phyloP scores from a whole-genome alignment of 495 filamentous ascomycete species.

The Penicillium arizonense region DNA sequence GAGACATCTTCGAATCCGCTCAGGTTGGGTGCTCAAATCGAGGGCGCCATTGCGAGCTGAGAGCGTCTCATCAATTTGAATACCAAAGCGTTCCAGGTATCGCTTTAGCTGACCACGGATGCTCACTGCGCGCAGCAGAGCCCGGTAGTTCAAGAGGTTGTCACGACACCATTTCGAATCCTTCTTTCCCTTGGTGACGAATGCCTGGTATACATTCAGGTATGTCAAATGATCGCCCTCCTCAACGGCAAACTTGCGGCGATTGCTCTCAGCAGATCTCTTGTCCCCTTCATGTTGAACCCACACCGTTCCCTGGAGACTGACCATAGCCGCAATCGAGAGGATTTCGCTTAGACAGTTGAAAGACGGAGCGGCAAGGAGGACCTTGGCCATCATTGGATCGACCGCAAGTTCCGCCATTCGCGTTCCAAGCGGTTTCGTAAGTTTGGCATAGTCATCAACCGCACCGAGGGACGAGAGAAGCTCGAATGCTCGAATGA shows the following conservation, averaged over 20 bases:
- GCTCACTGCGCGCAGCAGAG: conserved; percentile 78
- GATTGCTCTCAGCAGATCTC: conserved; percentile 66
- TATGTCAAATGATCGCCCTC: conserved; percentile 96
- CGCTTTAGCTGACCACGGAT: conserved; percentile 83
- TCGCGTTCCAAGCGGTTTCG: conserved; percentile 76
- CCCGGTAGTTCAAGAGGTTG: conserved; percentile 82
- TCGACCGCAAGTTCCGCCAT: conserved; percentile 97
- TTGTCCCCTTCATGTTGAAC: conserved; percentile 75
- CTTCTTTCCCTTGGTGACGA: conserved; percentile 81
- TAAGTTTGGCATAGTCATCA: conserved; percentile 89
- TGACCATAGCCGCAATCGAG: conserved; percentile 93
- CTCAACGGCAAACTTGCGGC: conserved; percentile 83
- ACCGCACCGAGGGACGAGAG: conserved; percentile 87
- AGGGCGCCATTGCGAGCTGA: conserved; percentile 24
- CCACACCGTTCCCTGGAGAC: conserved; percentile 77
- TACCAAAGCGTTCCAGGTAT: conserved; percentile 82
- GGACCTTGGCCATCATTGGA: conserved; percentile 93
- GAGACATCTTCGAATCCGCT: conserved; percentile 81
- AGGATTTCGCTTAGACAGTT: conserved; percentile 82
- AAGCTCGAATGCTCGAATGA: conserved; percentile 84
- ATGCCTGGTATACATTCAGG: conserved; percentile 90
- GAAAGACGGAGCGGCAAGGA: conserved; percentile 75
- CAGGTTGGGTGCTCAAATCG: conserved; percentile 51
- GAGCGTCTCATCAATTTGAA: conserved; percentile 63
- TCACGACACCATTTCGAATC: conserved; percentile 84